A percentile compares a stretch with the other conserved stretches of the same genome.
phyloP scores from a whole-genome alignment of 2,329 filamentous ascomycete genomes.

The Fusarium mexicanum region DNA sequence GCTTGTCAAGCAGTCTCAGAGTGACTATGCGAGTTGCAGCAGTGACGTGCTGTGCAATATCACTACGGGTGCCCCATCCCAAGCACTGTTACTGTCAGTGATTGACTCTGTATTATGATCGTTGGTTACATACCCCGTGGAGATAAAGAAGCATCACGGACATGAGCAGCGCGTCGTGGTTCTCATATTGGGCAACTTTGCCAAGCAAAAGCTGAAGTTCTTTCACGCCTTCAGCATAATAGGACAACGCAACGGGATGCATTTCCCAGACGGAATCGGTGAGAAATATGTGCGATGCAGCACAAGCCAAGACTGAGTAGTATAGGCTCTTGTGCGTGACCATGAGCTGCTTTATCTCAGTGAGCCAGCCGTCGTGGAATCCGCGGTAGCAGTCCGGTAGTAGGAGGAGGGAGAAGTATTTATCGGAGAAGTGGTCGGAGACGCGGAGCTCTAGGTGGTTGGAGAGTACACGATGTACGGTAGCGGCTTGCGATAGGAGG shows the following conservation, averaged over 20 bases:
- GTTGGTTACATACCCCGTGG: slow-evolving; percentile 30
- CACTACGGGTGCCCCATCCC: slow-evolving; percentile 30
- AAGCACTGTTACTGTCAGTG: slow-evolving; percentile 16
- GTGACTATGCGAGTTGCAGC: slow-evolving; percentile 36
- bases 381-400: slow-evolving; percentile 44
- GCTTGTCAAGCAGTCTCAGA: slow-evolving; percentile 12
- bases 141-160: slow-evolving; percentile 42
- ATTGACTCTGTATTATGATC: accelerated
- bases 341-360: slow-evolving; percentile 44
- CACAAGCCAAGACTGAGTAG: slow-evolving; percentile 44
- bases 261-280: slow-evolving; percentile 23
- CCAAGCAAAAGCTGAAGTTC: slow-evolving; percentile 31
- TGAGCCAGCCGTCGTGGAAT: slow-evolving; percentile 45
- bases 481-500: slow-evolving; percentile 3
- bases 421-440: slow-evolving; percentile 34
- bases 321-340: slow-evolving; percentile 39
- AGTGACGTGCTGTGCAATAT: slow-evolving; percentile 34
- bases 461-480: slow-evolving; percentile 8
- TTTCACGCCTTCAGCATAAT: slow-evolving; percentile 36
- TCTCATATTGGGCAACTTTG: slow-evolving; percentile 14
- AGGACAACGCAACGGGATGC: slow-evolving; percentile 35
- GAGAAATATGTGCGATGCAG: slow-evolving; percentile 40
- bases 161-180: slow-evolving; percentile 39
- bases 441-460: slow-evolving; percentile 24
- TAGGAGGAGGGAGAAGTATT: slow-evolving; percentile 36